Percentiles rank a stretch among this genome's conserved stretches.
Conservation (phyloP, 768 basidiomycete species). For the Lentinula boryana region DNA sequence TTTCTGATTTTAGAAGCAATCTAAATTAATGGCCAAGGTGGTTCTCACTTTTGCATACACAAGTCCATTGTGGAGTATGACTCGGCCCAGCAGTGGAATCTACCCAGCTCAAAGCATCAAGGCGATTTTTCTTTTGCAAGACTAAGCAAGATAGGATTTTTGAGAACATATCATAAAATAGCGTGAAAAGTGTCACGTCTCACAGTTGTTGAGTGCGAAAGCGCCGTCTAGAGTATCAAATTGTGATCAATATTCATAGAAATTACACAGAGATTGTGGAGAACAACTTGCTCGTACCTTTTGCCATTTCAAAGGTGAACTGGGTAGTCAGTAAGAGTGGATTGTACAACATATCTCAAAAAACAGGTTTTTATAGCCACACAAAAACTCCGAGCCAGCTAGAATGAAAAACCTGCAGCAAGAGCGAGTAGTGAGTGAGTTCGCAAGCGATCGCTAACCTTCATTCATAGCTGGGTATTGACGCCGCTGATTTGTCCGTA, state of each 20-base stretch:
- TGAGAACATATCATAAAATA: not conserved
- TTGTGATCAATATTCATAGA: not conserved
- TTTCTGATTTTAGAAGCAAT: conserved; percentile 3
- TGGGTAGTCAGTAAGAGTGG: not conserved
- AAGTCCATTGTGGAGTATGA: conserved; percentile 48
- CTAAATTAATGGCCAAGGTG: conserved; percentile 5
- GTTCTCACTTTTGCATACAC: conserved; percentile 49
- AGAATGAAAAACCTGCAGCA: not conserved
- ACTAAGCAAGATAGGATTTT: conserved; percentile 26
- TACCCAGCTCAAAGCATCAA: conserved; percentile 48
- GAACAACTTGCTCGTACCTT: conserved; percentile 11
- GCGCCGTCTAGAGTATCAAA: conserved; percentile 17
- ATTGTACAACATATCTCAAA: not conserved
- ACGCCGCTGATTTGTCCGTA: not conserved
- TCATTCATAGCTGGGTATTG: conserved; percentile 6
- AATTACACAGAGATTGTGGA: not conserved
- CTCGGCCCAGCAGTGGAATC: conserved; percentile 38
- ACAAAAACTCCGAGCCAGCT: not conserved
- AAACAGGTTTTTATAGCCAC: not conserved
- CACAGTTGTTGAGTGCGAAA: conserved; percentile 37
- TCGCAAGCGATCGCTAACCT: not conserved
- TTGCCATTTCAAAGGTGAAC: conserved; percentile 12
- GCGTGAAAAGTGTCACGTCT: conserved; percentile 7
- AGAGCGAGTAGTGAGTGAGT: not conserved
- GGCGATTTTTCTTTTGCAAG: conserved; percentile 40